A percentile compares a stretch with the other conserved stretches of the same genome.
Evolutionary conservation across 306 rosid species (phyloP).

Genomic region (Morella rubra): DNA sequence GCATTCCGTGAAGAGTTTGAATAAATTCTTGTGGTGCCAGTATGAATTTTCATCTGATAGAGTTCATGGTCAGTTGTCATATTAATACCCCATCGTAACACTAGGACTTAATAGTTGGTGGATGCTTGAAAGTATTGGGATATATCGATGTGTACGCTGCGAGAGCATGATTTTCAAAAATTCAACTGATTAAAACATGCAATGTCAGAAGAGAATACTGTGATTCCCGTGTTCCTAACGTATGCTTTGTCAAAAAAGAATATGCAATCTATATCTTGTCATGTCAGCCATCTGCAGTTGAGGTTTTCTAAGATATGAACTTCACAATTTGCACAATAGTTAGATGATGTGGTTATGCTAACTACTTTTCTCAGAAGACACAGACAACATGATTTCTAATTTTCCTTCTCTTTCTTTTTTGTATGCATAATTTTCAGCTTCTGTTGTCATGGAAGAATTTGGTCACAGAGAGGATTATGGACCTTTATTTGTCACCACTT

Average conservation of each 20-base stretch:
- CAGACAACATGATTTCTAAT: not conserved
- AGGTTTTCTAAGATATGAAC: not conserved
- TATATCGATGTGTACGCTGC: not conserved
- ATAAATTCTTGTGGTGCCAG: not conserved
- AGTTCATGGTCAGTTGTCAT: not conserved
- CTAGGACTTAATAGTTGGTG: no score
- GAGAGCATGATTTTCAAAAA: not conserved
- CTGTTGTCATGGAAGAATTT: constrained; percentile 89
- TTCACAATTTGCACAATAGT: not conserved
- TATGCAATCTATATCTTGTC: not conserved
- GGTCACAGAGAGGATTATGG: constrained; percentile 84
- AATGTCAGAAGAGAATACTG: not conserved
- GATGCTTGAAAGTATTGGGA: not conserved
- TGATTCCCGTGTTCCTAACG: not conserved
- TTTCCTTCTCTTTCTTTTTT: constrained; percentile 6
- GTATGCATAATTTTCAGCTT: constrained; percentile 53
- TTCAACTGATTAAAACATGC: not conserved
- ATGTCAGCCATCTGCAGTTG: not conserved
- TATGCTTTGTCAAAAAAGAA: not conserved
- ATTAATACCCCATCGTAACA: not conserved
- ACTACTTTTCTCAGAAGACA: not conserved
- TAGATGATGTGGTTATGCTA: not conserved
- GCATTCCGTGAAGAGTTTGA: not conserved
- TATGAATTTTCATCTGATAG: not conserved
- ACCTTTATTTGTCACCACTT: constrained; percentile 66